These are phyloP conservation scores for Combretum micranthum DNA, from an alignment of 345 rosid genomes.

Conservation along the genomic window DNA sequence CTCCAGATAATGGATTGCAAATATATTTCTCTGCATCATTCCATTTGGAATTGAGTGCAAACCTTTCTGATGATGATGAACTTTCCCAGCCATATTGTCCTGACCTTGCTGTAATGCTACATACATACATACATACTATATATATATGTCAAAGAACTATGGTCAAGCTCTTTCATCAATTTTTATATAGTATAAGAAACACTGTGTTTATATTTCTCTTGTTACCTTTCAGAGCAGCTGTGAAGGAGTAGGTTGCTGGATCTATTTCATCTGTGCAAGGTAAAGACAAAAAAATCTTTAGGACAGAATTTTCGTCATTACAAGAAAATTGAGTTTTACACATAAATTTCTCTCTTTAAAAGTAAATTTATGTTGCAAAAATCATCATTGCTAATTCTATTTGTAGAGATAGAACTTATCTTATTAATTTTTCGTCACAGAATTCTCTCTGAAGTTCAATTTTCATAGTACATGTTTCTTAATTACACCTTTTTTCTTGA, in stretches of 20 bases:
- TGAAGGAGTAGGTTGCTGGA: conserved; percentile 90
- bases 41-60: conserved; percentile 89
- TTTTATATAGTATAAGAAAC: background rate
- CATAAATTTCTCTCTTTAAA: too few relatives aligned
- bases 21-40: conserved; percentile 96
- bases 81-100: conserved; percentile 50
- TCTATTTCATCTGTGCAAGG: conserved; percentile 69
- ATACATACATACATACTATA: too few relatives aligned
- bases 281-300: conserved; percentile 1
- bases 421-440: too few relatives aligned
- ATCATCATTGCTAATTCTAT: too few relatives aligned
- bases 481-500: too few relatives aligned
- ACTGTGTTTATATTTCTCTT: too few relatives aligned
- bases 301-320: too few relatives aligned
- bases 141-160: background rate
- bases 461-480: too few relatives aligned
- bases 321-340: too few relatives aligned
- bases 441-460: too few relatives aligned
- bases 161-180: background rate
- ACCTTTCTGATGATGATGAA: conserved; percentile 68
- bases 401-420: too few relatives aligned
- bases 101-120: conserved; percentile 84
- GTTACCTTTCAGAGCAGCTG: conserved; percentile 75
- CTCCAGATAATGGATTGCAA: conserved; percentile 94
- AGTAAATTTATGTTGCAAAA: too few relatives aligned